Percentiles rank a stretch among this genome's conserved stretches.
Conservation (phyloP, 257 asterid species). For the Datura wrightii region DNA sequence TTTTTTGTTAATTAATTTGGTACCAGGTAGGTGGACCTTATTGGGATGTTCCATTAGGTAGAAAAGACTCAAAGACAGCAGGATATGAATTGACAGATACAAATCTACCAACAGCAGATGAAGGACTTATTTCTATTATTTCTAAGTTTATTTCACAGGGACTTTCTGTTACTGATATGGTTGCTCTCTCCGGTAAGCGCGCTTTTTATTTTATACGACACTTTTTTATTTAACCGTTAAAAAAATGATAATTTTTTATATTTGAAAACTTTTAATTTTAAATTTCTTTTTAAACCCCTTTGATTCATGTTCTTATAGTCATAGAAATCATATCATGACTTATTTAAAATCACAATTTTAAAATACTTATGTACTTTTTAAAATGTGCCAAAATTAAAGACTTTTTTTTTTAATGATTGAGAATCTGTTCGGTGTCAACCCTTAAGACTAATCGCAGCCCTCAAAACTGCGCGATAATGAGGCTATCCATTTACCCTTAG, state of each 20-base stretch:
- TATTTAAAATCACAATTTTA: not conserved
- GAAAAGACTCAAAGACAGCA: conserved; percentile 81
- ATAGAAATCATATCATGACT: not conserved
- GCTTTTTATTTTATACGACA: not conserved
- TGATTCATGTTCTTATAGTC: not conserved
- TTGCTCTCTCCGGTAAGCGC: conserved; percentile 80
- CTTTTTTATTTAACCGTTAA: not conserved
- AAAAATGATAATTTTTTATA: not conserved
- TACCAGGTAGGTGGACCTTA: conserved; percentile 92
- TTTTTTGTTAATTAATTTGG: not conserved
- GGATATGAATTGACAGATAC: conserved; percentile 63
- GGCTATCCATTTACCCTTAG: too few species aligned
- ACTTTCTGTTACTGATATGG: conserved; percentile 86
- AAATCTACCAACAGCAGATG: conserved; percentile 79
- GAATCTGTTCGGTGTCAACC: too few species aligned
- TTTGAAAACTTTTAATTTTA: not conserved
- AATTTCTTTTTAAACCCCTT: not conserved
- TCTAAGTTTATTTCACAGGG: conserved; percentile 79
- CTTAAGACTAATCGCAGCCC: too few species aligned
- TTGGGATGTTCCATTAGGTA: conserved; percentile 89
- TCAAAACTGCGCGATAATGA: too few species aligned
- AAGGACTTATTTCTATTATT: conserved; percentile 74
- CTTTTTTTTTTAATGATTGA: too few species aligned
- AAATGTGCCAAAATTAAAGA: too few species aligned
- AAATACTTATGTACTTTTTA: too few species aligned